Base-by-base conservation (phyloP, 495 filamentous ascomycete species). In the Aspergillus hancockii region DNA sequence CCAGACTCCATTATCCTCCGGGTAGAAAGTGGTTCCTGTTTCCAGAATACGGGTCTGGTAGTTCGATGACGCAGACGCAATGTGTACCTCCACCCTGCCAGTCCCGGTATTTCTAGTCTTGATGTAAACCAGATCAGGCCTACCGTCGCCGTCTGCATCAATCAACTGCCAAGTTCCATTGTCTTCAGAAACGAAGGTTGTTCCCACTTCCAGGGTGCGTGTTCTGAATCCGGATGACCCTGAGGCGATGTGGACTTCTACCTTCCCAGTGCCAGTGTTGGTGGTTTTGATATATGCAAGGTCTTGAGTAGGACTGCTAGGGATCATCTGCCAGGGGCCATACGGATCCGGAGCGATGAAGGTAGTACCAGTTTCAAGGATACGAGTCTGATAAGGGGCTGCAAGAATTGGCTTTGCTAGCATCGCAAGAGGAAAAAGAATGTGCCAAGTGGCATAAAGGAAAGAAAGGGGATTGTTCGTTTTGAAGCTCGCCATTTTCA, bases 161-260 rank as follows among this genome's bases (percentile, higher is more conserved):
- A 53, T 53, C 21, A 53, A 31, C 12, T 53, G 51, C 51, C 51
- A 53, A 18, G 51, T 53, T 14, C 51, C 51, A 32, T 53, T 53
- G 28, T 53, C 51, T 13, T 53, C 51, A 18, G 51, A 23, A 1
- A 23, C 2, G 19, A 23, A 53, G 18, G 51, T 53, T 4, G 51
- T 23, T 5, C 51, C 51, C n/a, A 53, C 32, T 40, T 53, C 51
- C 1, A 53, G 51, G 12, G 32, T 53, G 31, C 51, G 51, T 0
- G 51, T 53, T 31, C 38, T 16, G 32, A 38, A 53, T 3, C 13
- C 16, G 6, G 51, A 53, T 4, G 51, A 53, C 18, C 51, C 51
- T 32, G 51, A 53, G 6, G 51, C 51, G 51, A 53, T 53, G 51
- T 53, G 51, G 1, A 53, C 51, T 25, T 53, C 51, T 13, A 53